Percentiles rank a stretch among this genome's conserved stretches.
Conservation (phyloP, 108 stramenopile species). For the Pseudonitzschia multiseries region DNA sequence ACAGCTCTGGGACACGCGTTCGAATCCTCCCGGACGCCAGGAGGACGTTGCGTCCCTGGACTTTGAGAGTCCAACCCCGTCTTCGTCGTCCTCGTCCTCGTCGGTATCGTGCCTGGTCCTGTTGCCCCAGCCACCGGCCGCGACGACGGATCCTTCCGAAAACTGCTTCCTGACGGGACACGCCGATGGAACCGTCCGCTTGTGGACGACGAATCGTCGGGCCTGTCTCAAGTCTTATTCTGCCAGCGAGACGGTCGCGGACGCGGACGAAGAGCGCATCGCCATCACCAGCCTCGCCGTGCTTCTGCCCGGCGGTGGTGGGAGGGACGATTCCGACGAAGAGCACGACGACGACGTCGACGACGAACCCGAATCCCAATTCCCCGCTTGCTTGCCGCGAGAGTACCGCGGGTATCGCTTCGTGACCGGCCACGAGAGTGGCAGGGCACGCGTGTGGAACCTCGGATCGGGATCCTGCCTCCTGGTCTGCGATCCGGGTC, state of each 20-base stretch:
- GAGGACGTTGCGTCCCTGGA: not conserved
- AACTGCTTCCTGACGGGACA: conserved; percentile 28
- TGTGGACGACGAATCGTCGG: conserved; percentile 19
- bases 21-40: not conserved
- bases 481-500: not conserved
- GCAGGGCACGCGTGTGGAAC: conserved; percentile 23
- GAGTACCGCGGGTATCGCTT: conserved; percentile 1
- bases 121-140: no score
- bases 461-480: not conserved
- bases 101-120: no score
- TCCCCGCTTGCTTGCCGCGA: not conserved
- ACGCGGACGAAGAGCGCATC: not conserved
- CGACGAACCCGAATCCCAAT: not conserved
- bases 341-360: not conserved
- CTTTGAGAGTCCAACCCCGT: no score
- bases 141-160: no score
- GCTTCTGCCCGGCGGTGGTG: not conserved
- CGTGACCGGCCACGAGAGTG: conserved; percentile 26
- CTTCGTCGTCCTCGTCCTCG: no score
- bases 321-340: not conserved
- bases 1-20: conserved; percentile 31
- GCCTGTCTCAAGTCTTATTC: not conserved
- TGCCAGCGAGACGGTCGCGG: not conserved
- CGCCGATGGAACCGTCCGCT: conserved; percentile 19
- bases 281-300: conserved; percentile 6